Conservation (phyloP, 768 basidiomycete species). For the Mycena epipterygia region DNA sequence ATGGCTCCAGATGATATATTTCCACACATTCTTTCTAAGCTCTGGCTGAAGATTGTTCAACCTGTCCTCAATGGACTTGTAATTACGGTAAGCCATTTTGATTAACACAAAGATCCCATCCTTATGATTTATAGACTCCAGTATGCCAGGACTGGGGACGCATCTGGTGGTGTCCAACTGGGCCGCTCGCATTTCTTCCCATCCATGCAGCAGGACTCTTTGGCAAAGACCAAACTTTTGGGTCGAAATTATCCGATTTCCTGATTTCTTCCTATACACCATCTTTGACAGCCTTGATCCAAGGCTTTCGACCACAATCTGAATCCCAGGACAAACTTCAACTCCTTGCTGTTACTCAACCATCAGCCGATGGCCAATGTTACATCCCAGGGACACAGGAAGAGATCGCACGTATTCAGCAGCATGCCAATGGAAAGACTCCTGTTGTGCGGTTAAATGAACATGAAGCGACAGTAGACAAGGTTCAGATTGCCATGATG, state of each 20-base stretch:
- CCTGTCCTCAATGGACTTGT: too few relatives aligned
- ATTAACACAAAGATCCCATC: too few relatives aligned
- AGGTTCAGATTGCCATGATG: too few relatives aligned
- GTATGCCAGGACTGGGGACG: not conserved
- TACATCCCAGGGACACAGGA: not conserved
- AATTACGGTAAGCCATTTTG: too few relatives aligned
- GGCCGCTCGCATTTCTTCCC: too few relatives aligned
- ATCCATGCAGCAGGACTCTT: not conserved
- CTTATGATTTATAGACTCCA: constrained; percentile 1
- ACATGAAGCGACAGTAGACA: too few relatives aligned
- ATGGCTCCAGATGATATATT: too few relatives aligned
- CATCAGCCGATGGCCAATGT: not conserved
- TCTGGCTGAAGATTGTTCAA: too few relatives aligned
- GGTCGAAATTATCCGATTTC: constrained; percentile 1
- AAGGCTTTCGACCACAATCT: not conserved
- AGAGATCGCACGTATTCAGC: not conserved
- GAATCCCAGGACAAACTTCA: not conserved
- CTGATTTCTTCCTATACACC: constrained; percentile 5
- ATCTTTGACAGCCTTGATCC: constrained; percentile 8
- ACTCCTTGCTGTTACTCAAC: constrained; percentile 2
- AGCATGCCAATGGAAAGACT: not conserved
- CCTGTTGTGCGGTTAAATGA: too few relatives aligned
- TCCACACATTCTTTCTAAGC: too few relatives aligned
- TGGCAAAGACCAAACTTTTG: not conserved
- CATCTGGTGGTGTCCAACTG: too few relatives aligned